Conservation (phyloP, 2,329 filamentous ascomycete genomes). For the Sporothrix dimorphospora region DNA sequence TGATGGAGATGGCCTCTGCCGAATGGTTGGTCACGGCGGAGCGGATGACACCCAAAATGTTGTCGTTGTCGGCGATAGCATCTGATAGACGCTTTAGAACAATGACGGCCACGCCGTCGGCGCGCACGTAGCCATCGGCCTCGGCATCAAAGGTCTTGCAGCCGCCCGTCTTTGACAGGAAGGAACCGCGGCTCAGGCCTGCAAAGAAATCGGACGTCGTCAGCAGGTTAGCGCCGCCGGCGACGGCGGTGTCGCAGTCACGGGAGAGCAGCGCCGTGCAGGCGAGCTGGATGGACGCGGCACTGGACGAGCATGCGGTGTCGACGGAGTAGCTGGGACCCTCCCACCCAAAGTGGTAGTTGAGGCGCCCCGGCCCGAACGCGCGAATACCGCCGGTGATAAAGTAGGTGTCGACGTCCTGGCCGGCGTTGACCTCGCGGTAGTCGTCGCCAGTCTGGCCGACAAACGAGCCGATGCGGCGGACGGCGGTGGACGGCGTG, state of each 20-base stretch:
- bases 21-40: conserved; percentile 81
- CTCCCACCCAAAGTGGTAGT: conserved; percentile 77
- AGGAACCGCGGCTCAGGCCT: conserved; percentile 74
- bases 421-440: conserved; percentile 72
- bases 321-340: conserved; percentile 74
- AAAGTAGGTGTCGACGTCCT: conserved; percentile 66
- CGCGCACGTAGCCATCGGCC: conserved; percentile 82
- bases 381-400: conserved; percentile 50
- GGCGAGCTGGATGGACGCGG: conserved; percentile 70
- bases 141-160: conserved; percentile 82
- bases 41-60: conserved; percentile 72
- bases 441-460: conserved; percentile 77
- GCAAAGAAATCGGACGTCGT: conserved; percentile 82
- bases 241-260: conserved; percentile 80
- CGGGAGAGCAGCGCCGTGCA: conserved; percentile 74
- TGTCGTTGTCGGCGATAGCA: conserved; percentile 76
- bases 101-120: conserved; percentile 71
- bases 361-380: conserved; percentile 61
- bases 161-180: conserved; percentile 74
- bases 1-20: conserved; percentile 79
- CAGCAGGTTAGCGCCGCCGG: conserved; percentile 75
- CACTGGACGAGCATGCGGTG: conserved; percentile 75
- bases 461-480: conserved; percentile 72
- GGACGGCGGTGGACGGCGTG: conserved; percentile 70
- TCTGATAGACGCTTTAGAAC: conserved; percentile 79